Conservation (phyloP, 1,139 yeast species). For the Magnusiomyces clavatus region DNA sequence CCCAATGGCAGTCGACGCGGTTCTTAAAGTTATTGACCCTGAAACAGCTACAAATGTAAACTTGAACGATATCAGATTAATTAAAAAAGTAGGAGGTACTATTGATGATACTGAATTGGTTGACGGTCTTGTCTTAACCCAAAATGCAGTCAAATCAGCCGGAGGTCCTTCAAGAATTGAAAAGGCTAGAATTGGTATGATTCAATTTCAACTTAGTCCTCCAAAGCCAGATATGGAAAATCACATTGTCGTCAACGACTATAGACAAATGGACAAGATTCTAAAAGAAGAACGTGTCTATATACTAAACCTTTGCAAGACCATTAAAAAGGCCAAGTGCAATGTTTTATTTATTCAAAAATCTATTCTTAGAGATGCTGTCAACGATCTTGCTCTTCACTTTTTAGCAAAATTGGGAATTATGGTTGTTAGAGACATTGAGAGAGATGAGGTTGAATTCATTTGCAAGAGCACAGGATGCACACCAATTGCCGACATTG, state of each 20-base stretch:
- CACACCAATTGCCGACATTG: slow-evolving; percentile 93
- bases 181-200: slow-evolving; percentile 84
- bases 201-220: slow-evolving; percentile 95
- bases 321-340: slow-evolving; percentile 94
- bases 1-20: slow-evolving; percentile 93
- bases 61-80: slow-evolving; percentile 74
- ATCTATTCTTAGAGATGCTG: slow-evolving; percentile 93
- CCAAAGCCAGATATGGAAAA: slow-evolving; percentile 99
- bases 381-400: slow-evolving; percentile 91
- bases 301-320: slow-evolving; percentile 86
- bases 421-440: slow-evolving; percentile 90
- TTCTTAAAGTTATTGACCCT: slow-evolving; percentile 60
- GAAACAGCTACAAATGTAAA: slow-evolving; percentile 64
- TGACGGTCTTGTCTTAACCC: slow-evolving; percentile 90
- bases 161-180: slow-evolving; percentile 97
- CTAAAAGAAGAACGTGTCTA: slow-evolving; percentile 96
- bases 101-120: slow-evolving; percentile 92
- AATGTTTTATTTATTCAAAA: slow-evolving; percentile 90
- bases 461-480: slow-evolving; percentile 88
- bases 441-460: slow-evolving; percentile 94
- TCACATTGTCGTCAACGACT: slow-evolving; percentile 93
- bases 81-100: slow-evolving; percentile 95
- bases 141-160: slow-evolving; percentile 78
- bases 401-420: slow-evolving; percentile 87
- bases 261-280: slow-evolving; percentile 98